Evolutionary conservation across 345 rosid species (phyloP), one percentile per base, ranked within the genome.

Genomic region (thale cress (Arabidopsis thaliana)): DNA sequence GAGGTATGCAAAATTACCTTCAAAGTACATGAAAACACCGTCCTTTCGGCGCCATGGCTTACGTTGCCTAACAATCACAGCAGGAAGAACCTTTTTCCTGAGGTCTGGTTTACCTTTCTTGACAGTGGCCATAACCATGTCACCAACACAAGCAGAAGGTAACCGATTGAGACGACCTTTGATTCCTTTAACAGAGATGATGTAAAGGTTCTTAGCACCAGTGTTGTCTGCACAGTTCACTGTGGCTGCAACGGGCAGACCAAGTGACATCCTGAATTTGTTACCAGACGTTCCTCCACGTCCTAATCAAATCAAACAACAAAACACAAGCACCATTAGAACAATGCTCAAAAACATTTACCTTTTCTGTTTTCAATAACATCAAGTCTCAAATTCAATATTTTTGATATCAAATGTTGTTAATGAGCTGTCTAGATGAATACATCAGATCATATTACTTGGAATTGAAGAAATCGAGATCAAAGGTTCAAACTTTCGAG

Each of bases 41-140:
- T 93, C 97, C 98, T 93, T 93, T 91, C 98, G 36, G 76, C 96
- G 98, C 97, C 97, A 93, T 0, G 98, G 96, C 82, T 93, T 93
- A 73, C 98, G 91, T 73, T 93, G 96, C 83, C 97, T 84, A 36
- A 93, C 98, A 13, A 93, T 87, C 83, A 93, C 98, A 1, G 97
- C 97, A 0, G 98, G 97, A 89, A 91, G 87, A 49, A 93, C 98
- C 85, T 93, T 93, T 83, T 93, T 91, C 87, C 98, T 83, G 45
- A 91, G 93, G 63, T 91, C 97, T 1, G 98, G 98, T 80, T 93
- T 93, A 7, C 97, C 98, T 59, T 93, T 91, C 88, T 93, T 93
- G 36, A 93, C 97, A 0, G 96, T 91, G 40, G 98, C 98, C 98
- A 93, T 93, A 22, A 93, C 96, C 98, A 93, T 93, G 56, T 91